Evolutionary conservation across 192 early-diverging fungal species (phyloP), one percentile per base, ranked within the genome.

Genomic region (Coemansia asiatica): DNA sequence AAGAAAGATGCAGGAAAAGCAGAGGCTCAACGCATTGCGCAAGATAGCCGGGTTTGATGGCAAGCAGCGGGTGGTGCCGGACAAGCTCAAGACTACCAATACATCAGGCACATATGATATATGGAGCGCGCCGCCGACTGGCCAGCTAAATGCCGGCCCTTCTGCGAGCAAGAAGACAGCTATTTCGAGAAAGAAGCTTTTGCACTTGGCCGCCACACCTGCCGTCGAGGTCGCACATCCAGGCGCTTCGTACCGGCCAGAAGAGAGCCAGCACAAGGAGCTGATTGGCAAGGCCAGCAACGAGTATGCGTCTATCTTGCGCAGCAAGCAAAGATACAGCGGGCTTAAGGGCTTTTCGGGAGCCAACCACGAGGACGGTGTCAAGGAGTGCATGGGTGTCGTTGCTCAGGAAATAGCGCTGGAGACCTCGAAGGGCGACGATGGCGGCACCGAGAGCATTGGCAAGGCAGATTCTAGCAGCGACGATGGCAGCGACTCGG

Each of bases 231-330:
- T 90, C 38, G 85, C 90, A 23, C 90, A 94, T 58, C 87, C 91
- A 2, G 97, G 97, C 48, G 85, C 91, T 0, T 97, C 95, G 16
- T 98, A 98, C 78, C 92, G 94, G 56, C 97, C 97, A 8, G 81
- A 84, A 13, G 83, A 88, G 66, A 79, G 85, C 54, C 91, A 92
- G 46, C 95, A 97, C 83, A 88, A 94, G 71, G 76, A 79, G 53
- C 68, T 90, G 35, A 60, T 92, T 36, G 64, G 65, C 8, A 68
- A 83, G 63, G 91, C 89, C n/a, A 73, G 83, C 23, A 74, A 83
- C 6, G 84, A 86, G 35, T 89, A 90, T 38, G 61, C 80, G 44
- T 58, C 53, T 33, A 80, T 86, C 49, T 29, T 82, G 36, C 67
- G 71, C 55, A 62, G 49, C 27, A 47, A 49, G 21, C 60, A 56